These are phyloP conservation scores for Polyporus arcularius DNA, from an alignment of 768 basidiomycete genomes.

Conservation along the genomic window DNA sequence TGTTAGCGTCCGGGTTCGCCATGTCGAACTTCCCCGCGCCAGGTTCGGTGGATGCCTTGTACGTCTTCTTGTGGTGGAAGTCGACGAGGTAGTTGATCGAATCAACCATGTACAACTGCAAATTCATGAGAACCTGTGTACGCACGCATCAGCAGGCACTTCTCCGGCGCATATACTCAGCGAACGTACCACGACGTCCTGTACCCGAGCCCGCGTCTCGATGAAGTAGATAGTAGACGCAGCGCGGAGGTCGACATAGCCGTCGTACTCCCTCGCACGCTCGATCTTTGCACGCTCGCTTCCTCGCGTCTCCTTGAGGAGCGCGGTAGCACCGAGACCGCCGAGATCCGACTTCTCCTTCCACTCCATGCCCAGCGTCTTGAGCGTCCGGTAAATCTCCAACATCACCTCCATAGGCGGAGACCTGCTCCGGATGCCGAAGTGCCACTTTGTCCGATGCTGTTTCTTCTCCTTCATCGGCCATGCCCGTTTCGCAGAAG, in stretches of 20 bases:
- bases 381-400: constrained; percentile 93
- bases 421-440: constrained; percentile 91
- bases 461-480: constrained; percentile 62
- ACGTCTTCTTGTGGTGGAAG: constrained; percentile 96
- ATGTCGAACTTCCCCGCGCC: constrained; percentile 76
- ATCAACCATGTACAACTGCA: constrained; percentile 96
- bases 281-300: constrained; percentile 51
- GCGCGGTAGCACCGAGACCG: constrained; percentile 55
- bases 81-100: constrained; percentile 96
- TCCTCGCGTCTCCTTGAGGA: constrained; percentile 35
- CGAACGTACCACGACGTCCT: constrained; percentile 83
- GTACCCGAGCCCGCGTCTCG: constrained; percentile 87
- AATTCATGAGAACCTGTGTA: constrained; percentile 88
- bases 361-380: constrained; percentile 95
- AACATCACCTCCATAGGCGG: constrained; percentile 99
- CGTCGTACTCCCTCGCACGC: constrained; percentile 63
- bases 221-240: constrained; percentile 88
- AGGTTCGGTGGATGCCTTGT: constrained; percentile 68
- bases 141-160: not conserved
- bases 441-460: constrained; percentile 93
- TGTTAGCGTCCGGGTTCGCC: constrained; percentile 45
- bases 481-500: constrained; percentile 50
- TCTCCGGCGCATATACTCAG: not conserved
- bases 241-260: constrained; percentile 60
- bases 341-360: constrained; percentile 84